Base-by-base conservation (phyloP, 2,329 filamentous ascomycete species). In the Cercospora citrullina region DNA sequence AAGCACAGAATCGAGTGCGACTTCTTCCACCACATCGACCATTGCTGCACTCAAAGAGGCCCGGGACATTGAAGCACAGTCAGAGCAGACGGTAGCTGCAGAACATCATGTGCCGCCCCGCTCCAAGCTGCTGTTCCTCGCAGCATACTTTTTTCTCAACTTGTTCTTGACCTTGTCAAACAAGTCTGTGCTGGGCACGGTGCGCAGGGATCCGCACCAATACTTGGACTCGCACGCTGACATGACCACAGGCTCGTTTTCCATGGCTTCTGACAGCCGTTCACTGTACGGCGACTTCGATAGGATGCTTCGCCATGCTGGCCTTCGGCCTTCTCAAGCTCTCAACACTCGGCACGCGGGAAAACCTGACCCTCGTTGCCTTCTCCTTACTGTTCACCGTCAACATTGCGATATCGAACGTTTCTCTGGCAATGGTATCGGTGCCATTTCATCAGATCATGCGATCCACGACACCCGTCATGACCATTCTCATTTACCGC, bases 401-500 rank as follows among this genome's bases (percentile, higher is more conserved):
- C 75, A 89, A 89, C 77, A 88, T 89, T 72, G 87, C 87, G 67
- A 84, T 88, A 57, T 87, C 86, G n/a, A 89, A 89, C 77, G 81
- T 88, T 26, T 88, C 87, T n/a, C 81, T 89, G 80, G 69, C 75
- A n/a, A 75, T 87, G 83, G 87, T 87, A 42, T 89, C 87, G 0
- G 85, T 89, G n/a, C 85, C 87, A 2, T 89, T 89, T 77, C 88
- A 89, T 77, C 87, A 89, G 76, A 87, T 88, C 67, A 84, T 89
- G 77, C 84, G 87, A 70, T 87, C 87, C 68, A 86, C 87, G 21
- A 86, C 84, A 68, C 87, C 87, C 30, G 83, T 89, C 73, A 87
- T 89, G 75, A 88, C 87, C 63, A 85, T 89, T 65, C 76, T 87
- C 70, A 87, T 89, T 75, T 88, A 87, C 80, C 84, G 85, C 62